Conservation (phyloP, 768 basidiomycete species). For the Tephrocybe sp. region DNA sequence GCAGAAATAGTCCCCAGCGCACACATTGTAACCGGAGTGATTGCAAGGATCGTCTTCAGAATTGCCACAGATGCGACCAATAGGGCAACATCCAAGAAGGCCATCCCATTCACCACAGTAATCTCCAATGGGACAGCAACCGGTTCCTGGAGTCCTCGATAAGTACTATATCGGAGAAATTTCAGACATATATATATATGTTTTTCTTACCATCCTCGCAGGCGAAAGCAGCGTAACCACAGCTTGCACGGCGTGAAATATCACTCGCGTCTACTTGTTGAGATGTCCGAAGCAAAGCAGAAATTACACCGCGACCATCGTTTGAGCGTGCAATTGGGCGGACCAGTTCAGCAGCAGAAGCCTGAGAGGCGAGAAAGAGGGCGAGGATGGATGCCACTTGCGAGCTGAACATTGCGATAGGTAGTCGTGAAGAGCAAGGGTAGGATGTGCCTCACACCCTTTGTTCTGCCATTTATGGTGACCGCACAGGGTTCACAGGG, state of each 20-base stretch:
- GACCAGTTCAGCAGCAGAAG: background rate
- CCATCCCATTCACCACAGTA: background rate
- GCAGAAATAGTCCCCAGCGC: too few species aligned
- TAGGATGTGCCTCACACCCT: too few species aligned
- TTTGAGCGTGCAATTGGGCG: background rate
- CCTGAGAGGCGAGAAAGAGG: background rate
- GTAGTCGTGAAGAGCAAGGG: too few species aligned
- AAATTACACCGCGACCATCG: background rate
- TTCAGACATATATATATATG: too few species aligned
- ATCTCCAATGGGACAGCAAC: background rate
- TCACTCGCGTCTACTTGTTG: background rate
- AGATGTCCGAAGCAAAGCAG: slow-evolving; percentile 1
- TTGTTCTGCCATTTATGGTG: too few species aligned
- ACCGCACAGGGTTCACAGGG: too few species aligned
- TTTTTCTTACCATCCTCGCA: slow-evolving; percentile 2
- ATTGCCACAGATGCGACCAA: too few species aligned
- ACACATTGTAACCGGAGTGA: too few species aligned
- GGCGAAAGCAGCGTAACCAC: background rate
- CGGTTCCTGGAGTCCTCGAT: background rate
- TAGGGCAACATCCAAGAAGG: background rate
- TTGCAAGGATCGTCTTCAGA: too few species aligned
- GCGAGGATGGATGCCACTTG: too few species aligned
- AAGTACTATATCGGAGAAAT: too few species aligned
- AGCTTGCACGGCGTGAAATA: background rate
- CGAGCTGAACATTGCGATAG: too few species aligned